These are phyloP conservation scores for Epicoccum nigrum DNA, from an alignment of 2,329 filamentous ascomycete genomes.

Conservation along the genomic window DNA sequence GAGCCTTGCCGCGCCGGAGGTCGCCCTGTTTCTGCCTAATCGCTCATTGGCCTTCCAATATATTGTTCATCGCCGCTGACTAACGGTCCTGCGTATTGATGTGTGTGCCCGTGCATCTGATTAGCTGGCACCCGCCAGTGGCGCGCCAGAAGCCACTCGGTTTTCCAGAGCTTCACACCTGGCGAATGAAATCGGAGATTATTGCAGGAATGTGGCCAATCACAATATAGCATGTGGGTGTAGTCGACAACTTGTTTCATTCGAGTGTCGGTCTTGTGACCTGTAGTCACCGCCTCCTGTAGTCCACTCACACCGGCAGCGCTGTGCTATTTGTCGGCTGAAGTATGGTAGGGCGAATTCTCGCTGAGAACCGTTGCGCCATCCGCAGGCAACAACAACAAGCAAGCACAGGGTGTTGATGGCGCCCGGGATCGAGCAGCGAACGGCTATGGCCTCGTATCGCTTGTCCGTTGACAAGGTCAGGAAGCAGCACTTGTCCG, in stretches of 20 bases:
- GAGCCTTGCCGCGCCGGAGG: constrained; percentile 20
- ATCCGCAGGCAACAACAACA: constrained; percentile 6
- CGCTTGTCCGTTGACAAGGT: constrained; percentile 36
- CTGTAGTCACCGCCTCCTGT: constrained; percentile 26
- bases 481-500: constrained; percentile 22
- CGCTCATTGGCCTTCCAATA: constrained; percentile 33
- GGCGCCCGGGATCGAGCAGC: constrained; percentile 32
- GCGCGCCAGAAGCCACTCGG: constrained; percentile 35
- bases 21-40: constrained; percentile 23
- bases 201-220: constrained; percentile 40
- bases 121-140: constrained; percentile 31
- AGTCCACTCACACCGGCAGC: constrained; percentile 21
- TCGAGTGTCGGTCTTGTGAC: constrained; percentile 32
- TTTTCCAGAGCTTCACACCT: constrained; percentile 40
- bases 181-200: constrained; percentile 43
- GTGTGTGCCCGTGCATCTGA: constrained; percentile 21
- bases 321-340: constrained; percentile 6
- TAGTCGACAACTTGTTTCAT: constrained; percentile 20
- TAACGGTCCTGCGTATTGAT: constrained; percentile 25
- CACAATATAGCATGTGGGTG: constrained; percentile 26
- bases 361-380: not conserved
- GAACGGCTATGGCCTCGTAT: constrained; percentile 37
- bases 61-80: constrained; percentile 39
- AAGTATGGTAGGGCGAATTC: constrained; percentile 3
- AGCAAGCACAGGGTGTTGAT: constrained; percentile 16